Evolutionary conservation across 257 asterid species (phyloP).

Genomic region (Solanum chmielewskii): DNA sequence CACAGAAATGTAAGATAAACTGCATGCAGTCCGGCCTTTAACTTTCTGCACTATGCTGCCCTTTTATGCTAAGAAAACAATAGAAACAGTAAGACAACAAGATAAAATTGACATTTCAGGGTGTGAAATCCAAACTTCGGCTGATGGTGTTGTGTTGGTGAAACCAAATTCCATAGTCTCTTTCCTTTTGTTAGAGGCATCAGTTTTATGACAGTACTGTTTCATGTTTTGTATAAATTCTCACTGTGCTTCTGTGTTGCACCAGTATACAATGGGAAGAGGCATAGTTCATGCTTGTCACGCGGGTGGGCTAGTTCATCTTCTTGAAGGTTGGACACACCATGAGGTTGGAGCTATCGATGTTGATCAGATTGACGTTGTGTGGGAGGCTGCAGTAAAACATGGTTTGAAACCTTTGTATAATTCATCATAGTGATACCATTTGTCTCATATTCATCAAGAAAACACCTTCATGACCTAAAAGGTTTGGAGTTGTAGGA

Average conservation of each 20-base stretch:
- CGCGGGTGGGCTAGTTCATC: constrained; percentile 86
- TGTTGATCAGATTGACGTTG: constrained; percentile 75
- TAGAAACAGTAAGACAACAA: no score
- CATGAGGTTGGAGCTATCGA: constrained; percentile 83
- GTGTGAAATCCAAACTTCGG: neutral
- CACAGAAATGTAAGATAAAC: neutral
- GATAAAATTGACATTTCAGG: no score
- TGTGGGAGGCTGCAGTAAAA: constrained; percentile 86
- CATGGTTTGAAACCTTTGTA: constrained; percentile 65
- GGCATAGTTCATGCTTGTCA: constrained; percentile 98
- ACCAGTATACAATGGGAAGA: constrained; percentile 79
- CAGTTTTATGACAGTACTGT: neutral
- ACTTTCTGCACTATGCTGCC: neutral
- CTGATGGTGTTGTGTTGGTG: neutral
- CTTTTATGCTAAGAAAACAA: no score
- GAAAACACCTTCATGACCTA: neutral
- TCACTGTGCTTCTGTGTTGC: neutral
- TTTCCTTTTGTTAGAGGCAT: neutral
- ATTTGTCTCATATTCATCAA: neutral
- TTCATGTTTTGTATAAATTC: neutral
- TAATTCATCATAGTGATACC: neutral
- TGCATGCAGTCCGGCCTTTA: neutral
- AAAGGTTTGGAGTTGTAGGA: neutral
- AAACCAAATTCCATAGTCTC: neutral
- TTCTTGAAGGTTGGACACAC: constrained; percentile 80